Conservation (phyloP, 768 basidiomycete genomes). For the Boletus reticulatus region DNA sequence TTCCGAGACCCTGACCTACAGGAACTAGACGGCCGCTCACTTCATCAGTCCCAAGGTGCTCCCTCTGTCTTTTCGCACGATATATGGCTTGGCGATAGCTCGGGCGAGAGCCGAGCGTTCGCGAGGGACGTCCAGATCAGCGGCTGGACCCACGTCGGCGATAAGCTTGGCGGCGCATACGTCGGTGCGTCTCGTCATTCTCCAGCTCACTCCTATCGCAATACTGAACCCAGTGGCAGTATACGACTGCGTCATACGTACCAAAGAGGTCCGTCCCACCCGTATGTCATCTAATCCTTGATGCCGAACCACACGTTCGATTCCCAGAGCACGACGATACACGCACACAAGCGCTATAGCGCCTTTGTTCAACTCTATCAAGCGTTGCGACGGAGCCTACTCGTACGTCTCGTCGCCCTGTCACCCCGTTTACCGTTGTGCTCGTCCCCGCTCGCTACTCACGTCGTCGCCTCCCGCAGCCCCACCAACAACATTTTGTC, state of each 20-base stretch:
- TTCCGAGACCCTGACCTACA: background rate
- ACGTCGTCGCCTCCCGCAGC: slow-evolving; percentile 27
- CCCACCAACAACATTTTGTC: slow-evolving; percentile 44
- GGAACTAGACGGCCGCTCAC: slow-evolving; percentile 22
- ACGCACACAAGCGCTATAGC: slow-evolving; percentile 65
- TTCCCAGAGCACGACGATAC: slow-evolving; percentile 55
- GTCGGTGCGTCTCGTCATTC: slow-evolving; percentile 43
- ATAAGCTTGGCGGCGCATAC: slow-evolving; percentile 61
- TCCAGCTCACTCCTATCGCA: background rate
- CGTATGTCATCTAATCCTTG: too few relatives aligned
- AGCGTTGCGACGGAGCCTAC: slow-evolving; percentile 48
- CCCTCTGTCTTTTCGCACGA: slow-evolving; percentile 65
- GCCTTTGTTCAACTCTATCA: slow-evolving; percentile 57
- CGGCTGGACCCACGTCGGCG: slow-evolving; percentile 75
- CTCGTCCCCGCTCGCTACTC: background rate
- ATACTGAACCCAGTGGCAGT: slow-evolving; percentile 35
- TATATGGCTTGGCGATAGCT: slow-evolving; percentile 67
- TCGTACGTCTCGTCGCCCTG: slow-evolving; percentile 36
- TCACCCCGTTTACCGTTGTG: too few relatives aligned
- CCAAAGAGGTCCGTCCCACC: slow-evolving; percentile 45
- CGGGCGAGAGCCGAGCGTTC: slow-evolving; percentile 52
- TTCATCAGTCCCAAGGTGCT: slow-evolving; percentile 31
- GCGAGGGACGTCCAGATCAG: slow-evolving; percentile 62
- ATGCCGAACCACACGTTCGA: background rate
- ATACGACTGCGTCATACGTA: slow-evolving; percentile 68